Percentiles rank a stretch among this genome's conserved stretches.
phyloP scores from a whole-genome alignment of 176 grass and related monocot genomes.

The Lolium multiflorum region DNA sequence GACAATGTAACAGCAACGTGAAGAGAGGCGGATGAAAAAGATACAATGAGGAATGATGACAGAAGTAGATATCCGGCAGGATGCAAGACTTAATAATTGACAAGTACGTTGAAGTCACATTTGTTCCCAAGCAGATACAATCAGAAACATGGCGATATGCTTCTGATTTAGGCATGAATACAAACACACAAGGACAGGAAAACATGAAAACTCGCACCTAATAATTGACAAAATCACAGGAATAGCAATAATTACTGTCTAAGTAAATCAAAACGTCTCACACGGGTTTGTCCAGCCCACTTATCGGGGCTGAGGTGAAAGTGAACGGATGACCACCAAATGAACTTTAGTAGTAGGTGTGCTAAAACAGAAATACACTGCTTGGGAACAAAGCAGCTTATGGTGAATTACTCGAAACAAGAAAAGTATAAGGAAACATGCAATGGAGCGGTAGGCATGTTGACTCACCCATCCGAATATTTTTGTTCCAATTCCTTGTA shows the following conservation, averaged over 20 bases:
- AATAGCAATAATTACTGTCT: not conserved
- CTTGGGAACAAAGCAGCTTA: not conserved
- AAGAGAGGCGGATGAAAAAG: not conserved
- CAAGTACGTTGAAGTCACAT: too few species aligned
- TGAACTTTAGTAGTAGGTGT: not conserved
- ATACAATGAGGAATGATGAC: not conserved
- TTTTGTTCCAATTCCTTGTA: conserved; percentile 88
- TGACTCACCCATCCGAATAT: conserved; percentile 82
- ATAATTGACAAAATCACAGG: not conserved
- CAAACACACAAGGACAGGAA: not conserved
- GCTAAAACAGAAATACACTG: not conserved
- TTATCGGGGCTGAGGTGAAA: not conserved
- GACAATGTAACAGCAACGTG: not conserved
- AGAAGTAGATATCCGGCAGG: too few species aligned
- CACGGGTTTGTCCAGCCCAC: not conserved
- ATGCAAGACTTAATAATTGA: too few species aligned
- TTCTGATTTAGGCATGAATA: not conserved
- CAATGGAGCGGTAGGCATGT: not conserved
- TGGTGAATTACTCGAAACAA: not conserved
- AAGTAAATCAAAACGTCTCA: not conserved
- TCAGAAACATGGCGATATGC: not conserved
- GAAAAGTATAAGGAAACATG: not conserved
- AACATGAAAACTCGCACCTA: not conserved
- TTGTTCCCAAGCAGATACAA: too few species aligned
- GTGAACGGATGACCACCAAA: not conserved